Evolutionary conservation across 805 yeast species (phyloP).

Genomic region (Candida maris): DNA sequence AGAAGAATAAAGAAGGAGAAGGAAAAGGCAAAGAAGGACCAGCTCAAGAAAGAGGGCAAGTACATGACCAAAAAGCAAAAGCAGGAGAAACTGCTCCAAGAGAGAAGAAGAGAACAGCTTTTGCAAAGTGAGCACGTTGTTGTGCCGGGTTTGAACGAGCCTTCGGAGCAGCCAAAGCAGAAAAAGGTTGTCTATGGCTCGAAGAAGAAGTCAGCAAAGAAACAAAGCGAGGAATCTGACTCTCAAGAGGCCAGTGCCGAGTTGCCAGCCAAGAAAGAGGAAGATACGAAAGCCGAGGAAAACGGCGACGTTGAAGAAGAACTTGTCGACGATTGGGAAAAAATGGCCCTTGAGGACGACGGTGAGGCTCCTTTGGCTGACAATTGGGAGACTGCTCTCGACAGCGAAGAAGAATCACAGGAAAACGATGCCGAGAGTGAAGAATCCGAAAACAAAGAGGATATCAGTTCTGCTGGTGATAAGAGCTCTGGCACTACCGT

Average conservation of each 20-base stretch:
- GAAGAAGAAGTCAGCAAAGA: conserved; percentile 55
- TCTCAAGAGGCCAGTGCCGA: conserved; percentile 45
- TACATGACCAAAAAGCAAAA: conserved; percentile 90
- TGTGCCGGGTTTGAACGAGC: conserved; percentile 58
- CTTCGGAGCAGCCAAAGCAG: conserved; percentile 37
- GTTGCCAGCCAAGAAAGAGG: conserved; percentile 48
- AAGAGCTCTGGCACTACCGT: neutral
- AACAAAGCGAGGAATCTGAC: conserved; percentile 29
- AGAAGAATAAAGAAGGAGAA: conserved; percentile 74
- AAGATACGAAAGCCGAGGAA: conserved; percentile 19
- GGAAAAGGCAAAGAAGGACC: conserved; percentile 82
- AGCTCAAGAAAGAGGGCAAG: conserved; percentile 94
- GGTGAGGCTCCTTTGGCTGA: conserved; percentile 47
- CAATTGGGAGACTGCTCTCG: conserved; percentile 45
- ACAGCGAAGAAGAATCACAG: conserved; percentile 30
- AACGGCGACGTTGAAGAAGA: conserved; percentile 44
- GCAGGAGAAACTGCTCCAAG: conserved; percentile 82
- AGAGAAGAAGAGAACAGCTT: conserved; percentile 84
- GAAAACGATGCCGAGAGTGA: conserved; percentile 30
- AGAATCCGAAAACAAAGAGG: conserved; percentile 26
- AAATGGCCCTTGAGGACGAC: conserved; percentile 57
- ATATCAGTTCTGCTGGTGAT: conserved; percentile 14
- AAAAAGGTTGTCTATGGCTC: conserved; percentile 69
- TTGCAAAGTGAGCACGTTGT: conserved; percentile 67
- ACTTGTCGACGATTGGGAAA: conserved; percentile 85